Percentiles rank a stretch among this genome's conserved stretches.
These are phyloP conservation scores for Filosporella fistucella DNA, from an alignment of 495 filamentous ascomycete species.

Conservation along the genomic window DNA sequence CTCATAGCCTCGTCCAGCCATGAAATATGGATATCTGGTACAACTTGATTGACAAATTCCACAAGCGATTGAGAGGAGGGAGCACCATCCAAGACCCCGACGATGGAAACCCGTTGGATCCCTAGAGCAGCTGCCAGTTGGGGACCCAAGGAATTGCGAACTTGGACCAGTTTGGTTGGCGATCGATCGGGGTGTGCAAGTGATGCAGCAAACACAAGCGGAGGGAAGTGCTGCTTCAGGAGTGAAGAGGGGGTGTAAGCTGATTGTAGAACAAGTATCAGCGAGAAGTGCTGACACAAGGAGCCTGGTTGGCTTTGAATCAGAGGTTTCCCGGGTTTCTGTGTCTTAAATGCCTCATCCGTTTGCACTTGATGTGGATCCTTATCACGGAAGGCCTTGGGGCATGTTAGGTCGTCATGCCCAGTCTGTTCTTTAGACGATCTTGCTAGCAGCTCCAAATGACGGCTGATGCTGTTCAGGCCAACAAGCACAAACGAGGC, in stretches of 20 bases:
- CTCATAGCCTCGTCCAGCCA: constrained; percentile 20
- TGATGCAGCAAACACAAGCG: constrained; percentile 48
- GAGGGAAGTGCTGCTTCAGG: constrained; percentile 56
- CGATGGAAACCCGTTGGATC: constrained; percentile 52
- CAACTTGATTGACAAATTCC: constrained; percentile 11
- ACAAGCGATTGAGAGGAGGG: constrained; percentile 17
- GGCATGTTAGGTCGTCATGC: too few relatives aligned
- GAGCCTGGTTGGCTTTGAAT: too few relatives aligned
- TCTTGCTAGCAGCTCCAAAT: constrained; percentile 39
- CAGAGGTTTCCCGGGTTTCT: too few relatives aligned
- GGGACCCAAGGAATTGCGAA: constrained; percentile 47
- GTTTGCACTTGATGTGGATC: too few relatives aligned
- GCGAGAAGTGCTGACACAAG: too few relatives aligned
- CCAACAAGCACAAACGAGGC: constrained; percentile 51
- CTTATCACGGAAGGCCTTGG: too few relatives aligned
- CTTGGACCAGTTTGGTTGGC: constrained; percentile 47
- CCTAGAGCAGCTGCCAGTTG: constrained; percentile 44
- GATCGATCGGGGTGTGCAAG: constrained; percentile 29
- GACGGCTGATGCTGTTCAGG: constrained; percentile 50
- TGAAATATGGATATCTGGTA: constrained; percentile 25
- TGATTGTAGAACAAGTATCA: constrained; percentile 51
- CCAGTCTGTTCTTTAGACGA: constrained; percentile 1
- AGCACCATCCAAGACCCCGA: constrained; percentile 39
- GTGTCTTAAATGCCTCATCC: not conserved
- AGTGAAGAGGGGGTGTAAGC: constrained; percentile 42